A percentile compares a stretch with the other conserved stretches of the same genome.
phyloP scores from a whole-genome alignment of 208 protist genomes.

The Acanthamoeba triangularis region DNA sequence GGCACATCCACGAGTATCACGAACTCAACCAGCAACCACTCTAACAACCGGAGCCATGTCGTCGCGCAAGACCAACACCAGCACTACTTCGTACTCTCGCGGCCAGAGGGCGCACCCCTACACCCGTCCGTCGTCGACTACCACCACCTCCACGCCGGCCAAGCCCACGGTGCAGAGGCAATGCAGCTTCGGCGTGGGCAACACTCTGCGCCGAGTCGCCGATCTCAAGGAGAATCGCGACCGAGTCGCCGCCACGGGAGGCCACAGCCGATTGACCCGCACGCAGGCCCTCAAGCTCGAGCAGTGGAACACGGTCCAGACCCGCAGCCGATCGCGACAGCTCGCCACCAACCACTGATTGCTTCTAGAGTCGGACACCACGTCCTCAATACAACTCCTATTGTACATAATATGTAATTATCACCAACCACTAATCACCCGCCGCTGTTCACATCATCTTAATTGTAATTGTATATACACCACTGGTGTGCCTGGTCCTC shows the following conservation, averaged over 20 bases:
- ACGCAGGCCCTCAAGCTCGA: conserved; percentile 34
- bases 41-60: neutral
- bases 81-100: neutral
- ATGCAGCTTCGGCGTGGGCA: conserved; percentile 22
- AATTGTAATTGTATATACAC: too few relatives aligned
- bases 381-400: too few relatives aligned
- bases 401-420: too few relatives aligned
- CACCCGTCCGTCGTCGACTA: neutral
- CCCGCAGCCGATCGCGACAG: neutral
- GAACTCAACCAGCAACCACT: too few relatives aligned
- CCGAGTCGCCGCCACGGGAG: neutral
- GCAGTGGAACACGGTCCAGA: conserved; percentile 48
- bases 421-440: too few relatives aligned
- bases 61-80: neutral
- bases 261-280: neutral
- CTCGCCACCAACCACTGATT: neutral
- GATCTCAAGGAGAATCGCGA: conserved; percentile 48
- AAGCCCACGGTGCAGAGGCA: neutral
- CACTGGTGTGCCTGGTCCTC: too few relatives aligned
- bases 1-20: too few relatives aligned
- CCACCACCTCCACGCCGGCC: neutral
- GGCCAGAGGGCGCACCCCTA: neutral
- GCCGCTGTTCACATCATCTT: too few relatives aligned
- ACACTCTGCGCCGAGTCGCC: neutral
- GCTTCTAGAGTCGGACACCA: too few relatives aligned